Evolutionary conservation across 345 rosid species (phyloP), one percentile per base, ranked within the genome.

Genomic region (Raphanus sativus): DNA sequence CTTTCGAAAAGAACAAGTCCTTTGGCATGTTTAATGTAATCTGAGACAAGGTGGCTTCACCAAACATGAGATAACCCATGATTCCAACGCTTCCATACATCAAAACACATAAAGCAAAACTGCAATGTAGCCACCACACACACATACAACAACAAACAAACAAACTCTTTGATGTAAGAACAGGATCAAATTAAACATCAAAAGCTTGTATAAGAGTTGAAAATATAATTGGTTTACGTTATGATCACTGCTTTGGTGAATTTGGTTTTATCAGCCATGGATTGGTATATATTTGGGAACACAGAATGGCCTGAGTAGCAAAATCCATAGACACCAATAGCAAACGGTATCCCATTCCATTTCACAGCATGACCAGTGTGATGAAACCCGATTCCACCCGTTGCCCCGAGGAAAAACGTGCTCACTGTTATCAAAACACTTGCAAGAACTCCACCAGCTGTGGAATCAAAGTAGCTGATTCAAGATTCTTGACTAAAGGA

Each of bases 211-310:
- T 25, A 66, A 66, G 59, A 77, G 77, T 38, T 6, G 67, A 74
- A 4, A 58, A 16, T 65, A 29, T 62, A 25, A 61, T 2, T 4
- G 30, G 55, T 5, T 42, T 88, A 92, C 97, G 90, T 82, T 45
- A 75, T 69, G 73, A 85, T 69, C 67, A 88, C 70, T 16, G 98
- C 97, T 71, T 83, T 87, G 76, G 76, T 86, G 80, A 87, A 94
- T 75, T 94, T 75, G 65, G 81, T 83, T 86, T 94, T 94, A 81
- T 92, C 93, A 67, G 97, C 98, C 98, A 94, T 94, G 40, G 98
- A 90, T 52, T 94, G 98, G 77, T 94, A 92, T 67, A 94, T 90
- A 75, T 94, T 94, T n/a, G 98, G 97, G 77, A 94, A 89, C 64
- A 94, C 97, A 30, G 98, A 86, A 65, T 94, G 98, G 8, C 92